Evolutionary conservation across 2,329 filamentous ascomycete species (phyloP), one percentile per base, ranked within the genome.

Genomic region (Cladobotryum mycophilum): DNA sequence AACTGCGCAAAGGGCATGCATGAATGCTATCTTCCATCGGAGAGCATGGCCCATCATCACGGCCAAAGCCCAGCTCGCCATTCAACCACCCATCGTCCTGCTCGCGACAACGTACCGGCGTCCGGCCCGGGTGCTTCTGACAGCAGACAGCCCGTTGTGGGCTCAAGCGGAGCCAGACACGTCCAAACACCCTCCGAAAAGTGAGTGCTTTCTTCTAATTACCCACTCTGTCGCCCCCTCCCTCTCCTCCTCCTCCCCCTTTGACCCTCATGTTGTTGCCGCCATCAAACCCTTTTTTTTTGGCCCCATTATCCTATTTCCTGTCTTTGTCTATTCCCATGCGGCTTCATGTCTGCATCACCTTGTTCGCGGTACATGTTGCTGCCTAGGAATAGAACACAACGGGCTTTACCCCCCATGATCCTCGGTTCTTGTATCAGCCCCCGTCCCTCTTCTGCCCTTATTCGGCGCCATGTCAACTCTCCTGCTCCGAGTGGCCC

Each of bases 1-100:
- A 82, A 82, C 67, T 82, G 79, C 67, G 76, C 78, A 44, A 82
- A 82, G 66, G 79, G 79, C 53, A 77, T 81, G 76, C 79, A 82
- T 64, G 78, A 82, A 51, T 82, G 79, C 68, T 82, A 82, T 63
- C 68, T 82, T 17, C 79, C 79, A 37, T 81, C 78, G 30, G 79
- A 82, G 67, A 79, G 74, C 54, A 76, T 80, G 71, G 74, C 76
- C 56, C 79, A 81, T 63, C 76, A 79, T 55, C 78, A 80, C 58
- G 78, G 79, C 53, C 76, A 81, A 54, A 80, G 78, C 53, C 79
- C 79, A 42, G 76, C 78, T 49, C 74, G 76, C 42, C 68, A 71
- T 55, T 57, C 67, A 37, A 69, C 69, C 51, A 70, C 72, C 48
- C 74, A 76, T 61, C 73, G 79, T 47, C 72, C 75, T 54, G 68